Percentiles rank a stretch among this genome's conserved stretches.
Conservation (phyloP, 1,139 yeast species). For the Kodamaea arcana region DNA sequence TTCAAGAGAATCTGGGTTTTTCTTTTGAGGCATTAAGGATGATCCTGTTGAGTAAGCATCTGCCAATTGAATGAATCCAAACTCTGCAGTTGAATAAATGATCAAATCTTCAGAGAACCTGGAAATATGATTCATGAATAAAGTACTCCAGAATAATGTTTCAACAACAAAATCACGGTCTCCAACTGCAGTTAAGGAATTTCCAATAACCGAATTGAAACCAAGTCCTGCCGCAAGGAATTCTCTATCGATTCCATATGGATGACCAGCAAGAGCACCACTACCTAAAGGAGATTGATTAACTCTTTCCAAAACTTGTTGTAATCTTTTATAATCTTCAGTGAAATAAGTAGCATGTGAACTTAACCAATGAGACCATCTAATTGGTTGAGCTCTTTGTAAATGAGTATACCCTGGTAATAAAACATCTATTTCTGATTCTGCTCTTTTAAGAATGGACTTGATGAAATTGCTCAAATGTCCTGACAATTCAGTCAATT, state of each 20-base stretch:
- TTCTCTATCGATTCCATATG: constrained; percentile 95
- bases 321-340: constrained; percentile 81
- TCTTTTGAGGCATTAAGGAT: constrained; percentile 98
- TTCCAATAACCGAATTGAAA: constrained; percentile 83
- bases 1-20: constrained; percentile 95
- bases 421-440: constrained; percentile 77
- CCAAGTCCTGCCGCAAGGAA: constrained; percentile 75
- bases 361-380: constrained; percentile 98
- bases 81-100: constrained; percentile 94
- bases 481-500: constrained; percentile 55
- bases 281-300: constrained; percentile 91
- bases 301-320: constrained; percentile 75
- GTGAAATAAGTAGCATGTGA: constrained; percentile 92
- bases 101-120: constrained; percentile 92
- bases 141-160: constrained; percentile 94
- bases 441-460: constrained; percentile 72
- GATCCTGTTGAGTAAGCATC: constrained; percentile 99
- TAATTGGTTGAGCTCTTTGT: constrained; percentile 97
- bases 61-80: constrained; percentile 87
- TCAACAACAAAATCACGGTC: constrained; percentile 98
- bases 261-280: constrained; percentile 99
- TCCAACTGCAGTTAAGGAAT: constrained; percentile 90
- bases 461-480: constrained; percentile 59
- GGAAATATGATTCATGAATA: constrained; percentile 92
- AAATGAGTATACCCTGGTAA: constrained; percentile 99